phyloP scores from a whole-genome alignment of 164 flowering plant species.

The Nymphaea thermarum region DNA sequence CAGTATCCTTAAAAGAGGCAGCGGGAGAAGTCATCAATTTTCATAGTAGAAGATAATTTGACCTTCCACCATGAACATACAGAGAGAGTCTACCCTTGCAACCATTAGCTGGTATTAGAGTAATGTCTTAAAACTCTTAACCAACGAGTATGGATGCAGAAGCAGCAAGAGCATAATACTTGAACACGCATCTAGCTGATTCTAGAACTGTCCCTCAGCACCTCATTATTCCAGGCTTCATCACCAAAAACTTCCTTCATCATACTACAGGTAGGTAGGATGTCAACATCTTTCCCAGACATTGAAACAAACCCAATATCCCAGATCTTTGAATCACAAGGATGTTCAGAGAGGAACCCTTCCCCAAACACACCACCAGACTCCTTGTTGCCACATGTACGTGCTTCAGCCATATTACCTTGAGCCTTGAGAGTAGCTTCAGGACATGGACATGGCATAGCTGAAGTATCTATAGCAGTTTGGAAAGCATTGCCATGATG shows the following conservation, averaged over 20 bases:
- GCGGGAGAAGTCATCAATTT: too few species aligned
- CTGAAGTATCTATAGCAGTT: neutral
- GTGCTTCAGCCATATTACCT: slow-evolving; percentile 12
- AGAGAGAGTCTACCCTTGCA: too few species aligned
- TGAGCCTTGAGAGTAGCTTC: slow-evolving; percentile 11
- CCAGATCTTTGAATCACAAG: slow-evolving; percentile 40
- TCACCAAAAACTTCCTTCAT: slow-evolving; percentile 63
- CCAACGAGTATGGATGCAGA: too few species aligned
- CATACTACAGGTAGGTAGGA: slow-evolving; percentile 48
- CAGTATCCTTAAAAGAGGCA: too few species aligned
- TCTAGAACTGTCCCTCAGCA: too few species aligned
- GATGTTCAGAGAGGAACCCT: slow-evolving; percentile 19
- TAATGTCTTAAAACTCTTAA: too few species aligned
- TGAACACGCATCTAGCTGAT: too few species aligned
- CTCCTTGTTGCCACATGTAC: slow-evolving; percentile 13
- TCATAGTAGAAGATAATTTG: too few species aligned
- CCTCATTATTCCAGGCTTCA: slow-evolving; percentile 19
- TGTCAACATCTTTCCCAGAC: slow-evolving; percentile 24
- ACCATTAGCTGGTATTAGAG: too few species aligned
- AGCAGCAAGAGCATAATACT: too few species aligned
- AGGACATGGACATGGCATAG: slow-evolving; percentile 4
- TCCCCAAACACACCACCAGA: slow-evolving; percentile 4
- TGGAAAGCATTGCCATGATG: slow-evolving; percentile 1
- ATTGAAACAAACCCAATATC: slow-evolving; percentile 25
- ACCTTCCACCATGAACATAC: too few species aligned